phyloP scores from a whole-genome alignment of 2,329 filamentous ascomycete genomes.

The Aurifilum marmelostoma region DNA sequence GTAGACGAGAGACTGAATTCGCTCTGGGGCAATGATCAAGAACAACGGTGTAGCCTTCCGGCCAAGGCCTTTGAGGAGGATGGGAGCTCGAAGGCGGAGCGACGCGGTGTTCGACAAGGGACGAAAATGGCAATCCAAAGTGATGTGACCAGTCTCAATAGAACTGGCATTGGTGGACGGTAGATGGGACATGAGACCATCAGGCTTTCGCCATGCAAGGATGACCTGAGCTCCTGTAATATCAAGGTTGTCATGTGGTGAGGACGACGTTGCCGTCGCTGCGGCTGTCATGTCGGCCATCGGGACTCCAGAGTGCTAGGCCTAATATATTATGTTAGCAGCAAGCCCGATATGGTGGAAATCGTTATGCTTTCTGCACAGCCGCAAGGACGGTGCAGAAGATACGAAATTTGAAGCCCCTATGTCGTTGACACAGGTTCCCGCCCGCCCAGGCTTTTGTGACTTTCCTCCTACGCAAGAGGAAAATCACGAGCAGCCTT shows the following conservation, averaged over 20 bases:
- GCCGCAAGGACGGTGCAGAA: background rate
- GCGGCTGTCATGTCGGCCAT: conserved; percentile 1
- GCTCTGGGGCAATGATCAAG: conserved; percentile 15
- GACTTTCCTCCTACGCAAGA: background rate
- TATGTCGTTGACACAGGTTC: conserved; percentile 14
- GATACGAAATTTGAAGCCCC: conserved; percentile 5
- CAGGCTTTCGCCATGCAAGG: conserved; percentile 12
- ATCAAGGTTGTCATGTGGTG: background rate
- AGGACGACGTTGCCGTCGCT: background rate
- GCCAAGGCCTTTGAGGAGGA: conserved; percentile 13
- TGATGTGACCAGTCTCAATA: background rate
- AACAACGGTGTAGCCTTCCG: conserved; percentile 15
- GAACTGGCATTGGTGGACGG: background rate
- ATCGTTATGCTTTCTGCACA: background rate
- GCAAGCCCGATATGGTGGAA: background rate
- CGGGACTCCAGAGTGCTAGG: background rate
- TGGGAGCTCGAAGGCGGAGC: conserved; percentile 10
- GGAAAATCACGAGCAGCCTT: conserved; percentile 15
- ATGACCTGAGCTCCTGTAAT: conserved; percentile 4
- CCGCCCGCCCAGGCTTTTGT: conserved; percentile 23
- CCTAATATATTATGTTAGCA: conserved; percentile 9
- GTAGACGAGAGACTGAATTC: conserved; percentile 14
- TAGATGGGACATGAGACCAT: conserved; percentile 1
- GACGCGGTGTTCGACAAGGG: conserved; percentile 11
- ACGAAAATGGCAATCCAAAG: conserved; percentile 16